Conservation (phyloP, 1,284 basidiomycete species). For the Malassezia japonica region DNA sequence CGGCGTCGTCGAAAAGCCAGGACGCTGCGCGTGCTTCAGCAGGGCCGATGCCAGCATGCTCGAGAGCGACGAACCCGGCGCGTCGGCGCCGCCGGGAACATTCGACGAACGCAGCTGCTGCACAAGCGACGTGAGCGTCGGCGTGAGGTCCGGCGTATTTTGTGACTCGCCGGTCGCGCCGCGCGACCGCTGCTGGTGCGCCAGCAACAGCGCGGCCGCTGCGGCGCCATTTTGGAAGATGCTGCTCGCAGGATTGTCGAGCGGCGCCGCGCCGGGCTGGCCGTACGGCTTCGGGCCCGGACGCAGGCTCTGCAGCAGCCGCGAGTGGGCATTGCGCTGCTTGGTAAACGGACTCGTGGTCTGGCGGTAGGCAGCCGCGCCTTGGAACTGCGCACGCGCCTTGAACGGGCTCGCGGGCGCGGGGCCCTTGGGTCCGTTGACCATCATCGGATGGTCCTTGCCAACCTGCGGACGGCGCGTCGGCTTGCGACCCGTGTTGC, state of each 20-base stretch:
- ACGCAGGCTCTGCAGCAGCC: conserved; percentile 15
- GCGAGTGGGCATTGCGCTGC: conserved; percentile 14
- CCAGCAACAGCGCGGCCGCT: conserved; percentile 28
- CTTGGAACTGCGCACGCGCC: conserved; percentile 18
- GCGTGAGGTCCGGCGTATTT: conserved; percentile 21
- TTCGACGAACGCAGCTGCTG: conserved; percentile 22
- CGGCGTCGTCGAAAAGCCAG: not conserved
- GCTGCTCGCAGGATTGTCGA: conserved; percentile 36
- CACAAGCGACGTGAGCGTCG: conserved; percentile 20
- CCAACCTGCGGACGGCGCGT: conserved; percentile 32
- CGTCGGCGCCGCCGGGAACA: conserved; percentile 11
- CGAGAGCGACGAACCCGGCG: conserved; percentile 23
- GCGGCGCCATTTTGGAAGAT: conserved; percentile 36
- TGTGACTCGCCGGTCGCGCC: conserved; percentile 17
- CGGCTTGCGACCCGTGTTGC: conserved; percentile 28
- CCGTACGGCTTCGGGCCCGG: conserved; percentile 32
- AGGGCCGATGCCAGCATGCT: conserved; percentile 16
- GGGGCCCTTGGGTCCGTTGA: conserved; percentile 31
- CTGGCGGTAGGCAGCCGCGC: conserved; percentile 30
- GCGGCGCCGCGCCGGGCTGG: conserved; percentile 32
- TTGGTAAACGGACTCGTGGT: conserved; percentile 14
- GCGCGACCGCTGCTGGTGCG: conserved; percentile 29
- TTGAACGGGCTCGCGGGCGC: conserved; percentile 33
- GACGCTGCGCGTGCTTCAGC: conserved; percentile 17
- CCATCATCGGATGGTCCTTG: conserved; percentile 36